Evolutionary conservation across 2,329 filamentous ascomycete genomes (phyloP).

Genomic region (Aspergillus sp.): DNA sequence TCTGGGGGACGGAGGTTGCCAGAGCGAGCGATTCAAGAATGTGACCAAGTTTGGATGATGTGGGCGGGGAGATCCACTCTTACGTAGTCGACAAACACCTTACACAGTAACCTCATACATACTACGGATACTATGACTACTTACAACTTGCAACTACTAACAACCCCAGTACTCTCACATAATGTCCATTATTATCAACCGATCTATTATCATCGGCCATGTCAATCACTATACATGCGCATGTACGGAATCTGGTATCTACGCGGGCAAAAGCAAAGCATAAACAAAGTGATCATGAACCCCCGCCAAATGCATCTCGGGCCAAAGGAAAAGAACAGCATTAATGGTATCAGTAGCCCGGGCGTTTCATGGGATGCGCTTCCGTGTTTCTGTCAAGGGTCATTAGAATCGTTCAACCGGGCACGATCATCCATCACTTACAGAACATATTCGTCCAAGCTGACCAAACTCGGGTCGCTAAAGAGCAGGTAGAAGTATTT

Average conservation of each 20-base stretch:
- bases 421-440: constrained; percentile 27
- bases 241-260: neutral
- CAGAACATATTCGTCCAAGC: constrained; percentile 48
- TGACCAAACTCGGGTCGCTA: constrained; percentile 43
- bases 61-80: constrained; percentile 1
- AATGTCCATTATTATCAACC: neutral
- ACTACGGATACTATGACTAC: too few relatives aligned
- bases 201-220: too few relatives aligned
- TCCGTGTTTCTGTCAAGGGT: constrained; percentile 19
- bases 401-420: neutral
- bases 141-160: too few relatives aligned
- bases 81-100: neutral
- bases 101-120: too few relatives aligned
- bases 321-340: neutral
- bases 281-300: neutral
- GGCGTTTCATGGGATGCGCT: constrained; percentile 27
- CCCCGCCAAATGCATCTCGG: neutral
- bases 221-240: neutral
- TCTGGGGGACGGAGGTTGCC: neutral
- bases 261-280: neutral
- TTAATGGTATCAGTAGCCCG: constrained; percentile 9
- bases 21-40: constrained; percentile 3
- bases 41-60: constrained; percentile 1
- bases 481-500: constrained; percentile 51
- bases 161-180: too few relatives aligned